Conservation (phyloP, 805 yeast species). For the Saccharomycopsis sp. region DNA sequence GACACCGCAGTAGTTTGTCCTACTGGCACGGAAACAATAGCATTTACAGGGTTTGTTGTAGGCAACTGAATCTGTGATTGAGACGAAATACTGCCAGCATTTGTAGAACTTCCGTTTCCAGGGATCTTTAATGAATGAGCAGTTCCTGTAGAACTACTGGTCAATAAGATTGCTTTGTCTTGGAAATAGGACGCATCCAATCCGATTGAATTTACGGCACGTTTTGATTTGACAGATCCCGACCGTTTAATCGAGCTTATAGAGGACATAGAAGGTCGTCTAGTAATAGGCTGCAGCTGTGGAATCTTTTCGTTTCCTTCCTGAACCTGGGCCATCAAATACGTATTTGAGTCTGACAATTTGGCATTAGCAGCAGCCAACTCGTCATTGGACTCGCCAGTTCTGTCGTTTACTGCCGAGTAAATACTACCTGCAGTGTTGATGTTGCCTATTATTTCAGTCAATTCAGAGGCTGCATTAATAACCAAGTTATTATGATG, state of each 20-base stretch:
- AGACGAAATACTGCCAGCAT: too few relatives aligned
- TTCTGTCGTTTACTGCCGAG: not conserved
- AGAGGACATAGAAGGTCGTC: constrained; percentile 10
- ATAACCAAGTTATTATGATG: not conserved
- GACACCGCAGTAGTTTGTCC: too few relatives aligned
- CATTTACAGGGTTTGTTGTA: too few relatives aligned
- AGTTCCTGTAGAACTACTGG: constrained; percentile 18
- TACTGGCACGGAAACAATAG: too few relatives aligned
- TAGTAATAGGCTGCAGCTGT: constrained; percentile 1
- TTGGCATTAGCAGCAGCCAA: too few relatives aligned
- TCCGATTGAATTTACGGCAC: not conserved
- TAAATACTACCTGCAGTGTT: not conserved
- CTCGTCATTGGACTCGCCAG: not conserved
- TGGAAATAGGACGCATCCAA: constrained; percentile 9
- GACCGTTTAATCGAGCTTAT: constrained; percentile 6
- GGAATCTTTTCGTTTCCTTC: not conserved
- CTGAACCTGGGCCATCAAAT: not conserved
- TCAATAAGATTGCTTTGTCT: constrained; percentile 12
- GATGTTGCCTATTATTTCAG: not conserved
- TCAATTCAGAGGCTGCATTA: not conserved
- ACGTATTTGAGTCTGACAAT: too few relatives aligned
- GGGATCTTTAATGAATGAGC: constrained; percentile 9
- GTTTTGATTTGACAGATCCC: constrained; percentile 14
- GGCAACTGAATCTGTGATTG: too few relatives aligned
- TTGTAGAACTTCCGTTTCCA: not conserved